phyloP scores from a whole-genome alignment of 148 eudicot species.

The Chenopodium formosanum region DNA sequence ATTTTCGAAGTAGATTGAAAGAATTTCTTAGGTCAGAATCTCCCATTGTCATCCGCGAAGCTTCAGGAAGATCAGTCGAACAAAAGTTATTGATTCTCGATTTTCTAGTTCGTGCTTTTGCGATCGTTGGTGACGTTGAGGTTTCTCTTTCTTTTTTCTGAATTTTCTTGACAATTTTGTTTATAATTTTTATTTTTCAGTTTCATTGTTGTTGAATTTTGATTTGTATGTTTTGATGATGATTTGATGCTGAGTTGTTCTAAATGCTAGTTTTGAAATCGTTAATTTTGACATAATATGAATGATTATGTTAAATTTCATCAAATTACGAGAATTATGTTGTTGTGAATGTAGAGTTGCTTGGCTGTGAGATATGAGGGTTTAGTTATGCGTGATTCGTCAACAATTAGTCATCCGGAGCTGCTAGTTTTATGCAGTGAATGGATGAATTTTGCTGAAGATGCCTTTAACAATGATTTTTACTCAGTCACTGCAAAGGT shows the following conservation, averaged over 20 bases:
- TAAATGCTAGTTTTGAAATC: not conserved
- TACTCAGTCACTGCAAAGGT: slow-evolving; percentile 65
- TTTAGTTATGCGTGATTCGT: slow-evolving; percentile 53
- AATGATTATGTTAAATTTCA: not conserved
- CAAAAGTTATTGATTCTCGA: slow-evolving; percentile 48
- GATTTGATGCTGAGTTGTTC: not conserved
- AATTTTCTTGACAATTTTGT: not conserved
- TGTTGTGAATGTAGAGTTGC: slow-evolving; percentile 53
- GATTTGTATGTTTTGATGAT: not conserved
- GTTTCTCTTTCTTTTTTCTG: slow-evolving; percentile 10
- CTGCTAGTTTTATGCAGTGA: slow-evolving; percentile 54
- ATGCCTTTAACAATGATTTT: slow-evolving; percentile 52
- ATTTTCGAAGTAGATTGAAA: slow-evolving; percentile 35
- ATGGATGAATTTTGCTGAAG: slow-evolving; percentile 74
- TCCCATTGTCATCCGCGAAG: slow-evolving; percentile 41
- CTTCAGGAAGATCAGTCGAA: slow-evolving; percentile 40
- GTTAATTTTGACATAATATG: not conserved
- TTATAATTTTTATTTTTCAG: not conserved
- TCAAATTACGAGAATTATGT: not conserved
- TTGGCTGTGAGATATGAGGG: slow-evolving; percentile 90
- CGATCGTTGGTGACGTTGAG: slow-evolving; percentile 56
- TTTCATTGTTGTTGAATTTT: not conserved
- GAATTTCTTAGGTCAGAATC: slow-evolving; percentile 59
- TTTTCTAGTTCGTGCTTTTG: slow-evolving; percentile 63
- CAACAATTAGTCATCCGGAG: slow-evolving; percentile 33